Percentiles rank a stretch among this genome's conserved stretches.
phyloP scores from a whole-genome alignment of 306 rosid genomes.

The Ziziphus jujuba region DNA sequence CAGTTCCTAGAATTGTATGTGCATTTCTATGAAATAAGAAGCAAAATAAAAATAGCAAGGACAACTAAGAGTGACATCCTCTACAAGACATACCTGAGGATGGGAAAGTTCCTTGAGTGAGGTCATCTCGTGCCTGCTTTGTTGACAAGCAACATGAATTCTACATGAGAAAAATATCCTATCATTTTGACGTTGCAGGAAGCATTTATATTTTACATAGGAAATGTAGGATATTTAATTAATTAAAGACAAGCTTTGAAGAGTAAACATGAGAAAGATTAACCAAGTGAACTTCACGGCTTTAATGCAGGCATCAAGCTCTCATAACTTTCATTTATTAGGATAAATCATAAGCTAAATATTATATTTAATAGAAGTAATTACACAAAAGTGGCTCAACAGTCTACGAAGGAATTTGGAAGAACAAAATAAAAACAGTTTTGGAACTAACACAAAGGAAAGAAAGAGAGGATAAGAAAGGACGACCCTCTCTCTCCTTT shows the following conservation, averaged over 20 bases:
- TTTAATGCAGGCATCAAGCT: background rate
- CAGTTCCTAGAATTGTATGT: constrained; percentile 37
- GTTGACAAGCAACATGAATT: constrained; percentile 34
- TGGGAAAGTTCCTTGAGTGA: constrained; percentile 35
- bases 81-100: constrained; percentile 43
- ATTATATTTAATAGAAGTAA: too few species aligned
- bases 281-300: background rate
- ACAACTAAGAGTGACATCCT: constrained; percentile 7
- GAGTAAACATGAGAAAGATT: background rate
- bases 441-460: too few species aligned
- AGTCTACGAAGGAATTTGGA: too few species aligned
- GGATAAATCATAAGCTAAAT: too few species aligned
- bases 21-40: constrained; percentile 18
- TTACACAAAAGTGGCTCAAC: too few species aligned
- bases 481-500: too few species aligned
- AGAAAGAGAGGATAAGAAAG: too few species aligned
- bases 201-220: background rate
- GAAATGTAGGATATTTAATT: background rate
- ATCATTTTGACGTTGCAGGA: background rate
- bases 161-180: constrained; percentile 36
- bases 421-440: too few species aligned
- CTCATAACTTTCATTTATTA: too few species aligned
- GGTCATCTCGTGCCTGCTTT: constrained; percentile 33
- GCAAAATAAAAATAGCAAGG: constrained; percentile 18
- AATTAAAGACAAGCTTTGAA: background rate